Conservation (phyloP, 139 green algal species). For the Monoraphidium neglectum region DNA sequence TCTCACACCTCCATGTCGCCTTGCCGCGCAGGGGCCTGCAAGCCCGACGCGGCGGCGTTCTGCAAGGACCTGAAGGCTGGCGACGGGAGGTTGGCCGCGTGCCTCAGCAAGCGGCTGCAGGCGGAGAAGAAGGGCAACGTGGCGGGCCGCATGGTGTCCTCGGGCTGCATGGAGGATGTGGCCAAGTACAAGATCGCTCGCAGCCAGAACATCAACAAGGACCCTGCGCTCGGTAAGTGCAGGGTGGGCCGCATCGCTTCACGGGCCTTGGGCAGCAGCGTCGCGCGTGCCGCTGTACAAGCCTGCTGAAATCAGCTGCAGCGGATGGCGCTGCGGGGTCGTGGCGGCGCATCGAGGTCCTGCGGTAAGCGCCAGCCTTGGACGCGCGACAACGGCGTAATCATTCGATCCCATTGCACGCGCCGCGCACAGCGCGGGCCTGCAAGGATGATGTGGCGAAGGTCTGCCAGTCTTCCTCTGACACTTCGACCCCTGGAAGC, state of each 20-base stretch:
- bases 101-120: conserved; percentile 45
- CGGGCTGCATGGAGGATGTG: conserved; percentile 41
- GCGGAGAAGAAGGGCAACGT: conserved; percentile 47
- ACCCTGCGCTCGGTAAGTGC: conserved; percentile 65
- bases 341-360: background rate
- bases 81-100: conserved; percentile 43
- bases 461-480: conserved; percentile 52
- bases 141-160: conserved; percentile 47
- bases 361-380: background rate
- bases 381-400: background rate
- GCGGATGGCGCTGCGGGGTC: background rate
- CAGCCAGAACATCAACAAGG: conserved; percentile 76
- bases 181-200: conserved; percentile 51
- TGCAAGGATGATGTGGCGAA: conserved; percentile 73
- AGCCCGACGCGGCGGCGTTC: conserved; percentile 40
- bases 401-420: background rate
- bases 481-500: conserved; percentile 36
- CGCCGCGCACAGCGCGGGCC: conserved; percentile 41
- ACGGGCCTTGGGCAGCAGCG: background rate
- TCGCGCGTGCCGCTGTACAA: background rate
- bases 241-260: background rate
- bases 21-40: conserved; percentile 42
- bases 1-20: background rate
- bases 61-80: conserved; percentile 53
- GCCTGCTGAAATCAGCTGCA: background rate